Evolutionary conservation across 1,284 basidiomycete species (phyloP).

Genomic region (Ceratobasidium papillatum): DNA sequence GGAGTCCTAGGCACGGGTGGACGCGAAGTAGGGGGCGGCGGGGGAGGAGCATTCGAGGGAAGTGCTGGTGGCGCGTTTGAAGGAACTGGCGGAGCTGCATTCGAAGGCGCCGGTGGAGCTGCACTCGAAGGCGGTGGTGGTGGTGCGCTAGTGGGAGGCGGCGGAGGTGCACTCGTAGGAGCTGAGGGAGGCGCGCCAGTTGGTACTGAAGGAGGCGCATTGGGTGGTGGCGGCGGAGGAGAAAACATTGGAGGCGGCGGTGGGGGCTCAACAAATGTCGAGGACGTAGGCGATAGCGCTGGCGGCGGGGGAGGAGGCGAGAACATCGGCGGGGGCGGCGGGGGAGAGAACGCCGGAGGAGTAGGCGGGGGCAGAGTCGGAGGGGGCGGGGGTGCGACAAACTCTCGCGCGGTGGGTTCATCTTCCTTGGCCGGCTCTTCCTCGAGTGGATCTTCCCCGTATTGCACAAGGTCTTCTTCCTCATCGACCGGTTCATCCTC

Average conservation of each 20-base stretch:
- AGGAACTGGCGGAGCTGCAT: conserved; percentile 47
- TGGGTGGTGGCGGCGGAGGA: conserved; percentile 12
- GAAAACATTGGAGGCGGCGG: conserved; percentile 7
- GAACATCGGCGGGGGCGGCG: neutral
- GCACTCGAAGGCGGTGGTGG: neutral
- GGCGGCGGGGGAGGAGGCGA: conserved; percentile 22
- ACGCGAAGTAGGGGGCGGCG: neutral
- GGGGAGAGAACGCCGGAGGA: conserved; percentile 2
- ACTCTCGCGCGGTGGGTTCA: neutral
- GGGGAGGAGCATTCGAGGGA: too few species aligned
- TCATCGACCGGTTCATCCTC: conserved; percentile 3
- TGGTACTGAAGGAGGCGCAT: neutral
- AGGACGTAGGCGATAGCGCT: neutral
- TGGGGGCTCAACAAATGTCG: conserved; percentile 13
- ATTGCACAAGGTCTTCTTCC: neutral
- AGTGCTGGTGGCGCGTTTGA: neutral
- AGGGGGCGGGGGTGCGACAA: conserved; percentile 16
- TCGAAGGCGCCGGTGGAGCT: conserved; percentile 9
- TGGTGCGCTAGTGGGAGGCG: neutral
- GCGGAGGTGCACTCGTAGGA: neutral
- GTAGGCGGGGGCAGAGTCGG: conserved; percentile 9
- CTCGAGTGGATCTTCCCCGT: neutral
- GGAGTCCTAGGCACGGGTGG: conserved; percentile 38
- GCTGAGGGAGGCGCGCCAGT: neutral
- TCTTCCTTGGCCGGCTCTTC: neutral